A percentile compares a stretch with the other conserved stretches of the same genome.
Conservation (phyloP, 371 early-diverging fungal species). For the Rhizopus stolonifer region DNA sequence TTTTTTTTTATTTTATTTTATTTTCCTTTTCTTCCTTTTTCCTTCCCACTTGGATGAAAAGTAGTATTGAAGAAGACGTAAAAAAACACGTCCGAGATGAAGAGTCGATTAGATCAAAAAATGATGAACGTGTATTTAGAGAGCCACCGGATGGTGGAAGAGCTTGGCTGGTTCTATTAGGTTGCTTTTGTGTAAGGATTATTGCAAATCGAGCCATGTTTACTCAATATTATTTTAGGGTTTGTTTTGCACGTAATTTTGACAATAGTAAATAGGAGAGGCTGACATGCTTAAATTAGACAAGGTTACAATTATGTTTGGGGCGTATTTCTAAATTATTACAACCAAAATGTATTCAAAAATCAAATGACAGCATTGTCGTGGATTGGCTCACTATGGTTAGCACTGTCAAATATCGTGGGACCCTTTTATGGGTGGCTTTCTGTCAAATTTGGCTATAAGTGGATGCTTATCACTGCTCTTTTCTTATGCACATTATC, state of each 20-base stretch:
- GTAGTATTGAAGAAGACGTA: neutral
- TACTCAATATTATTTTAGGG: constrained; percentile 23
- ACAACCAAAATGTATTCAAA: constrained; percentile 31
- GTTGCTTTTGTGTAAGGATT: constrained; percentile 29
- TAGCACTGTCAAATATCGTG: constrained; percentile 33
- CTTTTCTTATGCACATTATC: constrained; percentile 48
- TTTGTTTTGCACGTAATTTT: constrained; percentile 38
- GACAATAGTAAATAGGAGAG: neutral
- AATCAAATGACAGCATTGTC: constrained; percentile 39
- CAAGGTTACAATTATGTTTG: constrained; percentile 40
- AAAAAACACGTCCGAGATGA: neutral
- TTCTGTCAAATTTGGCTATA: constrained; percentile 54
- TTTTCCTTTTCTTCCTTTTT: neutral
- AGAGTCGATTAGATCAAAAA: constrained; percentile 4
- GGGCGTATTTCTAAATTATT: constrained; percentile 41
- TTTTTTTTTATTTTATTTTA: neutral
- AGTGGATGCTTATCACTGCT: constrained; percentile 49
- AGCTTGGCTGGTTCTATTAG: constrained; percentile 29
- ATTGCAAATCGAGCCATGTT: too few species aligned
- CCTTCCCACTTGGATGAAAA: neutral
- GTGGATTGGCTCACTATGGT: constrained; percentile 45
- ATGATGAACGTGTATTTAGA: neutral
- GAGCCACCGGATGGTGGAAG: constrained; percentile 31
- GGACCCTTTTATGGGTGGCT: constrained; percentile 47
- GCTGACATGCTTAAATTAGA: constrained; percentile 8